Evolutionary conservation across 2,329 filamentous ascomycete species (phyloP), one percentile per base, ranked within the genome.

Genomic region (Alternaria sp.): DNA sequence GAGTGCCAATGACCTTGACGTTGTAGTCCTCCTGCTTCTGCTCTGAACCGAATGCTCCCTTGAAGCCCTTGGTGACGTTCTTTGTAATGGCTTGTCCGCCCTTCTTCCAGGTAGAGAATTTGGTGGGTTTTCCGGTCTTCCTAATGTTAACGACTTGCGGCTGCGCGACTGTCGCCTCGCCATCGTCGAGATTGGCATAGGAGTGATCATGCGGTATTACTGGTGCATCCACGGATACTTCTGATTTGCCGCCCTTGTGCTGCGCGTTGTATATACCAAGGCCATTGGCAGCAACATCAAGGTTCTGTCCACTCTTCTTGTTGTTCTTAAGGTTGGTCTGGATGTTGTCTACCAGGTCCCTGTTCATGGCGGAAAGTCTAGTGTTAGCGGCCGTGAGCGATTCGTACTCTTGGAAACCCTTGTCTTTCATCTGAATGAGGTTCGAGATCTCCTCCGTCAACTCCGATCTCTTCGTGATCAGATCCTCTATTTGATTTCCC

Each of bases 101-200:
- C 84, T 96, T 97, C 86, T 97, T 97, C 94, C 96, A 98, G 82
- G 97, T 97, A 82, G 97, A 97, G 82, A 97, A 97, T 80, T 97
- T 98, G 83, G 93, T 97, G 57, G 91, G 89, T 77, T 97, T 93
- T 28, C 92, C 93, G 82, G 75, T 74, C 67, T 97, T 98, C 73
- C 93, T 90, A 66, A 98, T 96, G 73, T 96, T 96, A 64, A 98
- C 92, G 32, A 98, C 92, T 64, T 97, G 96, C n/a, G 96, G 94
- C 3, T 93, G 91, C 26, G 89, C 79, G 52, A 90, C 81, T 0
- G 86, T 86, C 13, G 86, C 82, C 68, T 90, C 88, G 9, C 82
- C 85, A 44, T 96, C 93, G 49, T 83, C 77, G 17, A 84, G 71
- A 60, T 82, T 80, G 23, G 80, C 78, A 67, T 80, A 80, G 1